phyloP scores from a whole-genome alignment of 148 eudicot species.

The Diospyros lotus region DNA sequence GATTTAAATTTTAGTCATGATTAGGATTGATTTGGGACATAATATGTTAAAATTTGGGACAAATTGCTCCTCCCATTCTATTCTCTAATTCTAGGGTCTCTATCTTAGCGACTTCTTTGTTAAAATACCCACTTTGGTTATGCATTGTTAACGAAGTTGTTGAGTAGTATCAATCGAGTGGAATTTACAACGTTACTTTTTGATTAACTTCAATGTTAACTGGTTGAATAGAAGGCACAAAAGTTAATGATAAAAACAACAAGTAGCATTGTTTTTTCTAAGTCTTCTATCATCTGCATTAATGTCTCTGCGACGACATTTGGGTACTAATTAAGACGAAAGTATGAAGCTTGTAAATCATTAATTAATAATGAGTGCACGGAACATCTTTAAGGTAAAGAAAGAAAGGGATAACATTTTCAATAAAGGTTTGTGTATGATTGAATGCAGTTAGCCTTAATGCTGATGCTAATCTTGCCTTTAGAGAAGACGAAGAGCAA shows the following conservation, averaged over 20 bases:
- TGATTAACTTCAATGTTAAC: too few species aligned
- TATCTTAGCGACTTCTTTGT: not conserved
- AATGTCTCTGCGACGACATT: not conserved
- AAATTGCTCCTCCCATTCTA: not conserved
- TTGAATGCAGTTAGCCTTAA: not conserved
- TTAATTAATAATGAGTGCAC: not conserved
- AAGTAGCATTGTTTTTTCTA: not conserved
- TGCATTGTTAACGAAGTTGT: too few species aligned
- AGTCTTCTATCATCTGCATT: not conserved
- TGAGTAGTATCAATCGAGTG: too few species aligned
- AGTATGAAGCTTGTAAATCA: not conserved
- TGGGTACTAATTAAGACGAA: not conserved
- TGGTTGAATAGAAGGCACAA: too few species aligned
- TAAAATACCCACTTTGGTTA: not conserved
- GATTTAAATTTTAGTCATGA: not conserved
- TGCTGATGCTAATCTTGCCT: not conserved
- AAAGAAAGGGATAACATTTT: not conserved
- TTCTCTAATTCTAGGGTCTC: not conserved
- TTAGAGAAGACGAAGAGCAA: not conserved
- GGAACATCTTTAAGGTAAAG: not conserved
- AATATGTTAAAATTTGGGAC: not conserved
- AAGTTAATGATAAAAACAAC: too few species aligned
- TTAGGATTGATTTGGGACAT: not conserved
- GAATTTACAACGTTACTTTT: too few species aligned
- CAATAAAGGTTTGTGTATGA: not conserved